Percentiles rank a stretch among this genome's conserved stretches.
Evolutionary conservation across 2,329 filamentous ascomycete genomes (phyloP).

Genomic region (Anthostomella pinea): DNA sequence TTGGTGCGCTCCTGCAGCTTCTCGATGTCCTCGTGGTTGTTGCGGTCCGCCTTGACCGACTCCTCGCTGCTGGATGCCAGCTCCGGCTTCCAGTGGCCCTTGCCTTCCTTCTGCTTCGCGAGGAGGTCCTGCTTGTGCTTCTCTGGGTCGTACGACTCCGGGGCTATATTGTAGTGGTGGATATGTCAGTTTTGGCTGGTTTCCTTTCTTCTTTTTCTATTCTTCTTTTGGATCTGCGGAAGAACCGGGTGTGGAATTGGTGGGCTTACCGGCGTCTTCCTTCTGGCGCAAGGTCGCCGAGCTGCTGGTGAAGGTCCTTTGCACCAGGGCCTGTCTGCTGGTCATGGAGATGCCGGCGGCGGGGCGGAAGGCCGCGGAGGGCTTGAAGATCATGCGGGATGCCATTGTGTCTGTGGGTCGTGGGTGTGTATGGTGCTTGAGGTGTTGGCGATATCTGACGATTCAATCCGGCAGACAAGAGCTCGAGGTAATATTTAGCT

Average conservation of each 20-base stretch:
- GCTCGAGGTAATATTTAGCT: too few species aligned
- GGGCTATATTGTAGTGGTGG: too few species aligned
- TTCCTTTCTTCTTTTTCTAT: neutral
- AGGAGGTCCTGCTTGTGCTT: conserved; percentile 61
- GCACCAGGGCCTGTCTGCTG: conserved; percentile 22
- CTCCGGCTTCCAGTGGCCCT: conserved; percentile 73
- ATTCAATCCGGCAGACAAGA: too few species aligned
- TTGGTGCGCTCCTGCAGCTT: conserved; percentile 60
- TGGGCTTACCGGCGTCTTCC: conserved; percentile 24
- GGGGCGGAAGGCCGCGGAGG: conserved; percentile 18
- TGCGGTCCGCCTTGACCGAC: conserved; percentile 66
- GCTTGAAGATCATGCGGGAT: conserved; percentile 26
- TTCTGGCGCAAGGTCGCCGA: conserved; percentile 24
- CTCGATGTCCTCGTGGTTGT: conserved; percentile 41
- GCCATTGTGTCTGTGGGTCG: conserved; percentile 28
- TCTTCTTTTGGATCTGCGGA: too few species aligned
- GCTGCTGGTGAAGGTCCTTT: conserved; percentile 25
- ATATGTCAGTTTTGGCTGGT: conserved; percentile 3
- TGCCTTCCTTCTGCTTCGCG: conserved; percentile 63
- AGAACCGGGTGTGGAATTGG: conserved; percentile 28
- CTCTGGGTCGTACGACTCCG: conserved; percentile 44
- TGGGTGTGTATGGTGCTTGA: conserved; percentile 1
- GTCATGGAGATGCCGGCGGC: conserved; percentile 23
- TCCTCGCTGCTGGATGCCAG: conserved; percentile 79
- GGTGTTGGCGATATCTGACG: too few species aligned